Percentiles rank a stretch among this genome's conserved stretches.
phyloP scores from a whole-genome alignment of 495 filamentous ascomycete genomes.

The Penicillium paxilli region DNA sequence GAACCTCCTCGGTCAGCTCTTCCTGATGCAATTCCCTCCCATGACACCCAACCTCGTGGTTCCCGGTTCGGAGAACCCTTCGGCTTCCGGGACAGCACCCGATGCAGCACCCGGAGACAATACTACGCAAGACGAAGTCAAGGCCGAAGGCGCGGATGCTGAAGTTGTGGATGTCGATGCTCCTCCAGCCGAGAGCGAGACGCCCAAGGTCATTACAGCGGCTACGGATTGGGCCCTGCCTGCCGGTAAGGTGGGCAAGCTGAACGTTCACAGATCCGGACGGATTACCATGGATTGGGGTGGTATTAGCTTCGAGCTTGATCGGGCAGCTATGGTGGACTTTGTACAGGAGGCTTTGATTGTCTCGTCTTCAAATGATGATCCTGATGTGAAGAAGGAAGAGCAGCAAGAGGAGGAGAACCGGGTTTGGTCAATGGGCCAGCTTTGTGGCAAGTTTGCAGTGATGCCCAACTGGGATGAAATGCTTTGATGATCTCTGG shows the following conservation, averaged over 20 bases:
- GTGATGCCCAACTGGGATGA: conserved; percentile 50
- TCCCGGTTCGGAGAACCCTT: conserved; percentile 17
- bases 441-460: conserved; percentile 50
- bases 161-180: conserved; percentile 31
- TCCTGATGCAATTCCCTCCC: conserved; percentile 58
- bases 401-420: conserved; percentile 32
- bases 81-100: conserved; percentile 5
- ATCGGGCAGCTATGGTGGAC: conserved; percentile 41
- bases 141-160: conserved; percentile 32
- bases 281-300: conserved; percentile 51
- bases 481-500: conserved; percentile 36
- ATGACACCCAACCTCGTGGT: conserved; percentile 51
- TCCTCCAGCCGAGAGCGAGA: conserved; percentile 14
- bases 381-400: conserved; percentile 6
- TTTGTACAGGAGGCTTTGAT: conserved; percentile 50
- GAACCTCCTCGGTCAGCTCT: conserved; percentile 43
- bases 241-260: conserved; percentile 56
- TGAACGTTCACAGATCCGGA: conserved; percentile 54
- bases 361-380: conserved; percentile 32
- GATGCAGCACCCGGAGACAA: conserved; percentile 1
- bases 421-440: conserved; percentile 50
- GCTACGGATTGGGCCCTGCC: conserved; percentile 44
- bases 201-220: conserved; percentile 36
- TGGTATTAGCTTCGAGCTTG: conserved; percentile 47
- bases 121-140: conserved; percentile 18